Evolutionary conservation across 768 basidiomycete genomes (phyloP).

Genomic region (Amanita rubescens): DNA sequence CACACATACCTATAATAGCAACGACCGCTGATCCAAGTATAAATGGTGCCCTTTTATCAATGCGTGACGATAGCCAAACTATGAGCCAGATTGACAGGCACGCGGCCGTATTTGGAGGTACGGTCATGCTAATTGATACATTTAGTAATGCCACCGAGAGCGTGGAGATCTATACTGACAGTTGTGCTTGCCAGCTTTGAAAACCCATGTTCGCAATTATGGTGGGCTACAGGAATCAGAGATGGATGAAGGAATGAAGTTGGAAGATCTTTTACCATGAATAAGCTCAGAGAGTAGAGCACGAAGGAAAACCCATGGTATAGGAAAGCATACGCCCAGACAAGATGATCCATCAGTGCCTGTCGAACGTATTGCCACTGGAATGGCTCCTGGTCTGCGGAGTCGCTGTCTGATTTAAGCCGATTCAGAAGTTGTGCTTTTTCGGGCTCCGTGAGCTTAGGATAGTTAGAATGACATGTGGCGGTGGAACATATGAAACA

Average conservation of each 20-base stretch:
- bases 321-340: constrained; percentile 52
- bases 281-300: constrained; percentile 50
- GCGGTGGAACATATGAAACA: constrained; percentile 12
- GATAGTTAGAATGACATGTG: too few species aligned
- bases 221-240: constrained; percentile 33
- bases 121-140: too few species aligned
- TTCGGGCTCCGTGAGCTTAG: too few species aligned
- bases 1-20: constrained; percentile 44
- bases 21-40: constrained; percentile 43
- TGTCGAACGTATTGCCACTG: constrained; percentile 50
- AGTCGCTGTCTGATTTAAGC: constrained; percentile 47
- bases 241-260: neutral
- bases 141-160: neutral
- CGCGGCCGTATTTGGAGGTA: constrained; percentile 51
- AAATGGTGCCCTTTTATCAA: constrained; percentile 40
- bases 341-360: constrained; percentile 49
- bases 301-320: constrained; percentile 60
- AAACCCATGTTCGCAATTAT: constrained; percentile 51
- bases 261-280: constrained; percentile 31
- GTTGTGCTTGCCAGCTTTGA: constrained; percentile 11
- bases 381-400: constrained; percentile 44
- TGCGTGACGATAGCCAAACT: constrained; percentile 44
- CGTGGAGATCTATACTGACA: neutral
- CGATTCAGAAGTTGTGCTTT: constrained; percentile 40
- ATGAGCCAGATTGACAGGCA: constrained; percentile 40